phyloP scores from a whole-genome alignment of 805 yeast genomes.

The Isabelozyma gotoi region DNA sequence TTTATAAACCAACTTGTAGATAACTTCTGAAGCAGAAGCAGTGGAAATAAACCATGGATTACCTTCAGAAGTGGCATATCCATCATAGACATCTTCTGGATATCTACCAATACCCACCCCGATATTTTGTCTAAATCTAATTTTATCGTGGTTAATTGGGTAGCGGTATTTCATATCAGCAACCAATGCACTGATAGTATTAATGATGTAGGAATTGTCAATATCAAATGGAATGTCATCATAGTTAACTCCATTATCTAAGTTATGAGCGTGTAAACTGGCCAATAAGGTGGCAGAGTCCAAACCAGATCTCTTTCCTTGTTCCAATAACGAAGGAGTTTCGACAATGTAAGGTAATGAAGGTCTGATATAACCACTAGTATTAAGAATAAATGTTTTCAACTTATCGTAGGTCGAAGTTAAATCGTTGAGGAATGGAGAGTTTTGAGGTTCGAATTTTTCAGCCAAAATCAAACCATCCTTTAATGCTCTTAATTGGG shows the following conservation, averaged over 20 bases:
- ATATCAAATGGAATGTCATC: conserved; percentile 61
- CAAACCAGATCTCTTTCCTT: conserved; percentile 61
- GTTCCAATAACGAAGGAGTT: conserved; percentile 50
- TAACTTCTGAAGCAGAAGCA: conserved; percentile 62
- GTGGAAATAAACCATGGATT: conserved; percentile 93
- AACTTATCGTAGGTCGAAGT: conserved; percentile 30
- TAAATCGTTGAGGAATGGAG: conserved; percentile 26
- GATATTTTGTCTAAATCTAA: conserved; percentile 27
- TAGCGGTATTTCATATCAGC: conserved; percentile 71
- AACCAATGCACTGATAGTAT: conserved; percentile 62
- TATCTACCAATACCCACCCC: conserved; percentile 85
- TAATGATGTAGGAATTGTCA: conserved; percentile 54
- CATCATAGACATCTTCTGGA: conserved; percentile 90
- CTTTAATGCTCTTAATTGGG: conserved; percentile 68
- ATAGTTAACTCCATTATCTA: conserved; percentile 29
- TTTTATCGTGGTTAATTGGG: conserved; percentile 64
- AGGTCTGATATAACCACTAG: conserved; percentile 38
- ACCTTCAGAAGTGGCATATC: conserved; percentile 68
- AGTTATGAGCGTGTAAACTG: conserved; percentile 46
- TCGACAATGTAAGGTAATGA: conserved; percentile 61
- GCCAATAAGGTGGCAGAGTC: conserved; percentile 75
- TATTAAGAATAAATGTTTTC: conserved; percentile 35
- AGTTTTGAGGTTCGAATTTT: conserved; percentile 20
- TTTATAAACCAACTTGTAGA: conserved; percentile 55
- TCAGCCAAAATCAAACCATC: conserved; percentile 49